Conservation (phyloP, 805 yeast genomes). For the Jamesozyma jinghongensis region DNA sequence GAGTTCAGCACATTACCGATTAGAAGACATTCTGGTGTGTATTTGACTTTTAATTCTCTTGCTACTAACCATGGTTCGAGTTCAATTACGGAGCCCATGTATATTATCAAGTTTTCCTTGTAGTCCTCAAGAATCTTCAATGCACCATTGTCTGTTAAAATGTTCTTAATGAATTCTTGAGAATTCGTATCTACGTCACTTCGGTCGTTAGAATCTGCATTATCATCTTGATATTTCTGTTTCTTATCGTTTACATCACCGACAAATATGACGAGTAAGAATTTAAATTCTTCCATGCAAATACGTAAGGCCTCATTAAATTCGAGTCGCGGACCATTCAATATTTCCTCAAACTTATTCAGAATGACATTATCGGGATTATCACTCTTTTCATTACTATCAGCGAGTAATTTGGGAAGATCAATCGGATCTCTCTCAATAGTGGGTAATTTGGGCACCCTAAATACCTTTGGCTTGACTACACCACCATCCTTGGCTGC, state of each 20-base stretch:
- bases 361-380: not conserved
- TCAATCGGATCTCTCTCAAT: constrained; percentile 9
- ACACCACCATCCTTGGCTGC: constrained; percentile 1
- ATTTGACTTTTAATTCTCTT: constrained; percentile 40
- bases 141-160: constrained; percentile 40
- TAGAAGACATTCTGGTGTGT: constrained; percentile 47
- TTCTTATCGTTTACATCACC: constrained; percentile 25
- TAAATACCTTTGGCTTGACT: constrained; percentile 6
- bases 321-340: constrained; percentile 13
- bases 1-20: constrained; percentile 50
- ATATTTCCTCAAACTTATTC: constrained; percentile 6
- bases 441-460: constrained; percentile 17
- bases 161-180: constrained; percentile 34
- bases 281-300: constrained; percentile 37
- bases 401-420: constrained; percentile 7
- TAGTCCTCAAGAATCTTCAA: constrained; percentile 28
- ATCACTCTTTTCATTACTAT: not conserved
- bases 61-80: constrained; percentile 64
- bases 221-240: not conserved
- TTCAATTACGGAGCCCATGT: constrained; percentile 55
- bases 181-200: constrained; percentile 25
- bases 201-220: constrained; percentile 1
- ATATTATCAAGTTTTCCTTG: constrained; percentile 42
- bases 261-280: constrained; percentile 46
- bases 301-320: constrained; percentile 37